phyloP scores from a whole-genome alignment of 2,329 filamentous ascomycete genomes.

The Talaromyces sp. region DNA sequence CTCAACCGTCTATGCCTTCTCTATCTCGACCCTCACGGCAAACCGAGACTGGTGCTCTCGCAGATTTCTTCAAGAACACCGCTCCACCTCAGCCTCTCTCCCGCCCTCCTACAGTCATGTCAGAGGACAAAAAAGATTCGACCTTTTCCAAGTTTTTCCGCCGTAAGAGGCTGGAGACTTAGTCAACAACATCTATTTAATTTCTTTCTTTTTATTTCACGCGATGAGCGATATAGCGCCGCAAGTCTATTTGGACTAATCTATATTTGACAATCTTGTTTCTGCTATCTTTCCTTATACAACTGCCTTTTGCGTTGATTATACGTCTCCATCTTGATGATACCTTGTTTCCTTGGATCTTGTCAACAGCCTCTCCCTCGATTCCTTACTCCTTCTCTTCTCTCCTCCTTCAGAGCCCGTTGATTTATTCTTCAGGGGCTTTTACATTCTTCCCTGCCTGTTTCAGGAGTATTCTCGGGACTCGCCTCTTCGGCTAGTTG shows the following conservation, averaged over 20 bases:
- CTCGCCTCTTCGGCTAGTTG: slow-evolving; percentile 4
- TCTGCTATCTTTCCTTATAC: not conserved
- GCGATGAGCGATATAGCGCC: slow-evolving; percentile 8
- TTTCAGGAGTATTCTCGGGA: not conserved
- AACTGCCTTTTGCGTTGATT: not conserved
- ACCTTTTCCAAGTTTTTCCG: slow-evolving; percentile 29
- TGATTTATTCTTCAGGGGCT: not conserved
- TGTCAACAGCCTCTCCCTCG: not conserved
- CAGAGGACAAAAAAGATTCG: slow-evolving; percentile 22
- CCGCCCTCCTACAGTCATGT: slow-evolving; percentile 21
- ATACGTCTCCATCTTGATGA: slow-evolving; percentile 9
- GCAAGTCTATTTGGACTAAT: not conserved
- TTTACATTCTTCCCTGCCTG: not conserved
- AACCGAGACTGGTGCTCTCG: slow-evolving; percentile 63
- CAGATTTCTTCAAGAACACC: slow-evolving; percentile 69
- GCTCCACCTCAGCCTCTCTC: slow-evolving; percentile 55
- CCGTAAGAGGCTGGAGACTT: slow-evolving; percentile 30
- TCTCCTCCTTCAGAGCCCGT: not conserved
- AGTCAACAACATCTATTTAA: not conserved
- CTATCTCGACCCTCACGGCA: slow-evolving; percentile 21
- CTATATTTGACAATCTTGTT: not conserved
- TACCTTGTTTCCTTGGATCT: slow-evolving; percentile 13
- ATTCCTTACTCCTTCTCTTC: not conserved
- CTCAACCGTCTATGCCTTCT: slow-evolving; percentile 21
- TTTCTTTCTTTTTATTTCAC: not conserved